Base-by-base conservation (phyloP, 495 filamentous ascomycete genomes). In the Trichoderma erinaceum region DNA sequence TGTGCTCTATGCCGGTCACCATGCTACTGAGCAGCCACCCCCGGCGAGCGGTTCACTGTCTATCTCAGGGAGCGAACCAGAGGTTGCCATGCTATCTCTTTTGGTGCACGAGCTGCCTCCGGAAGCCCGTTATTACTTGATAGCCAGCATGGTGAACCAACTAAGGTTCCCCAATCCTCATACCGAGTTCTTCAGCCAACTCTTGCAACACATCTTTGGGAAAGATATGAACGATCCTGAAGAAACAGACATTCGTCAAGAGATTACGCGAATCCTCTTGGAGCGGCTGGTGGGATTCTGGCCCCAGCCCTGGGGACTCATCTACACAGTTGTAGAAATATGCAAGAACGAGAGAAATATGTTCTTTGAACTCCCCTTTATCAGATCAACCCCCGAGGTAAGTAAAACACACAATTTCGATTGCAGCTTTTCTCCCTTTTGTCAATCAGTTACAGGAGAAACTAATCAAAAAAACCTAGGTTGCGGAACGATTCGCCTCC, bases 251-350 rank as follows among this genome's bases (percentile, higher is more conserved):
- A 88, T 97, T 65, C 89, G 92, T 38, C 89, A 98, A 78, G 91
- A 96, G 76, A 91, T 98, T 70, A 90, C 91, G 56, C 87, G 93
- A 29, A 87, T 97, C 56, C 78, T 98, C 56, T 77, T 97, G 6
- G 95, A 99, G 81, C 85, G 95, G 48, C 78, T 97, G 64, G 87
- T 94, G 65, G 92, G 93, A 21, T 92, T 91, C 76, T 92, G 93
- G 75, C 95, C 95, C 41, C 96, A 98, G 75, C 93, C 95, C 16
- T 99, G 95, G 95, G 95, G 95, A 18, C 78, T 98, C 50, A 91
- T 97, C 76, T 89, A 96, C 68, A 96, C 92, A 25, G 84, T 96
- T 64, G 79, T 96, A 58, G 96, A 98, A 79, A 82, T 99, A 61
- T 82, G 96, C 67, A 95, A 97, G 80, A 97, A 96, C 74, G 87